Evolutionary conservation across 2,329 filamentous ascomycete species (phyloP).

Genomic region (Didymella pomorum): DNA sequence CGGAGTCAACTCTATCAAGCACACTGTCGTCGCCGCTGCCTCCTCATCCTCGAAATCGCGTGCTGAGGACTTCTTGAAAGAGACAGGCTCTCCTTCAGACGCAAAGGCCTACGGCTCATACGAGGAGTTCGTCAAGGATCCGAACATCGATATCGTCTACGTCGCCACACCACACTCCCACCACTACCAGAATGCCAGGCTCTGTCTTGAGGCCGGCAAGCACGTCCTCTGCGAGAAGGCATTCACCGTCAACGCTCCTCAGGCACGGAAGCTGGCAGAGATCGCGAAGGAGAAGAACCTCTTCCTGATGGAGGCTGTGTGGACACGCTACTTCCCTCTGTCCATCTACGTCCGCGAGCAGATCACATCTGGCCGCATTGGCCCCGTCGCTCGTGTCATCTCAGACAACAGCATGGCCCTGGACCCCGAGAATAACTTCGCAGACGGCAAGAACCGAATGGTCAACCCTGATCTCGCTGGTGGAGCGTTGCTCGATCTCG

Average conservation of each 20-base stretch:
- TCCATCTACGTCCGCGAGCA: constrained; percentile 78
- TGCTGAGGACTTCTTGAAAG: constrained; percentile 75
- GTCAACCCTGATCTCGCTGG: constrained; percentile 84
- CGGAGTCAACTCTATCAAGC: constrained; percentile 74
- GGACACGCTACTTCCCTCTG: constrained; percentile 88
- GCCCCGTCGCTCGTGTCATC: constrained; percentile 64
- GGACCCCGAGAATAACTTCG: constrained; percentile 66
- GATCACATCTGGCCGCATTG: constrained; percentile 62
- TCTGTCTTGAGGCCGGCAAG: constrained; percentile 84
- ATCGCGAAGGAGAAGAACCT: constrained; percentile 73
- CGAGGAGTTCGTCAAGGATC: constrained; percentile 78
- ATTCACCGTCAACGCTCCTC: constrained; percentile 82
- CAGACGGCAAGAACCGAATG: constrained; percentile 70
- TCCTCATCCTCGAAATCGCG: constrained; percentile 76
- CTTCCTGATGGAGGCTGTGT: constrained; percentile 69
- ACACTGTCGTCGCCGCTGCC: constrained; percentile 80
- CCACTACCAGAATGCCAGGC: constrained; percentile 89
- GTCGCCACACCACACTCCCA: constrained; percentile 91
- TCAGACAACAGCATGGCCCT: constrained; percentile 68
- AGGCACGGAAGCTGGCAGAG: constrained; percentile 75
- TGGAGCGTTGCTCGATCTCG: constrained; percentile 82
- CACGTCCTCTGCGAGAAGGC: constrained; percentile 92
- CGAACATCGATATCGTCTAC: constrained; percentile 85
- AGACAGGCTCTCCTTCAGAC: constrained; percentile 71
- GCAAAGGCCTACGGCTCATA: constrained; percentile 83